Conservation (phyloP, 176 grass and related monocot genomes). For the Ensete glaucum region DNA sequence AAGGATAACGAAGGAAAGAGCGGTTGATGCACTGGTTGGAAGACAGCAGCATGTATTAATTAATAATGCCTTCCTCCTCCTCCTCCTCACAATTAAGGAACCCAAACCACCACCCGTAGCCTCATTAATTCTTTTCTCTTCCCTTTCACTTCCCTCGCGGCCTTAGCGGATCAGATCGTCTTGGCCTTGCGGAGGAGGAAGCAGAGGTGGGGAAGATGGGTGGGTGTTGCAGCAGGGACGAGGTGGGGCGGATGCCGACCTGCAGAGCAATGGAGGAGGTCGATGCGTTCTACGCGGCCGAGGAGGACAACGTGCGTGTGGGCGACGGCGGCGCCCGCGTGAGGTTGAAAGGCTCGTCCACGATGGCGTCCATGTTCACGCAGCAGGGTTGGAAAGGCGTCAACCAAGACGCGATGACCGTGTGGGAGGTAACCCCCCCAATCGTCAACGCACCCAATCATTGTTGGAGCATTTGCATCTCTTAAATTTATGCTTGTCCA, state of each 20-base stretch:
- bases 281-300: constrained; percentile 10
- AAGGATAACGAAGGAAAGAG: neutral
- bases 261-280: constrained; percentile 31
- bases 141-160: neutral
- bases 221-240: constrained; percentile 60
- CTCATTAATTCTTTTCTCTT: neutral
- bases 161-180: neutral
- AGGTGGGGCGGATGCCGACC: constrained; percentile 36
- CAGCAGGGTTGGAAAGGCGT: constrained; percentile 87
- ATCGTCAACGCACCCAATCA: no score
- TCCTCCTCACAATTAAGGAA: neutral
- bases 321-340: constrained; percentile 18
- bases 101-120: neutral
- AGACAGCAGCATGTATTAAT: neutral
- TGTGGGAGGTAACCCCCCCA: constrained; percentile 41
- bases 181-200: no score
- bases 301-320: constrained; percentile 7
- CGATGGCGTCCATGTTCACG: constrained; percentile 51
- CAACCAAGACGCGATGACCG: constrained; percentile 90
- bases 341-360: constrained; percentile 28
- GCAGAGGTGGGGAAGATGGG: constrained; percentile 37
- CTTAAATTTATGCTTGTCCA: neutral
- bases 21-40: neutral
- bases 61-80: neutral
- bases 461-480: neutral